Base-by-base conservation (phyloP, 768 basidiomycete species). In the Phlegmacium glaucopus region DNA sequence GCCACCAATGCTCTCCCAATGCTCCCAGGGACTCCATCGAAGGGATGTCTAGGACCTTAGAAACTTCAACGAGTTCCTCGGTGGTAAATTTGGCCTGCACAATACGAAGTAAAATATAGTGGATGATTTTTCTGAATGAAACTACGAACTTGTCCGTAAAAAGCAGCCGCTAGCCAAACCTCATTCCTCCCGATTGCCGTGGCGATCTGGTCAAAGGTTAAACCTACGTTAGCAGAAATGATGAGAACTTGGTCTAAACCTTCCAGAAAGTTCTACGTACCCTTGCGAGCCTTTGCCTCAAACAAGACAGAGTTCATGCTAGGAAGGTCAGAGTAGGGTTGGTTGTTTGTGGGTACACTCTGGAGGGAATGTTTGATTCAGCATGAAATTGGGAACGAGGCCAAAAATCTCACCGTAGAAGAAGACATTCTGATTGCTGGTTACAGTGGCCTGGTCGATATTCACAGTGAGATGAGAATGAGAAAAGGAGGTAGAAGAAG, bases 111-210 rank as follows among this genome's bases (percentile, higher is more conserved):
- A n/a, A n/a, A n/a, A n/a, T n/a, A n/a, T n/a, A n/a, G n/a, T n/a
- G n/a, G n/a, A n/a, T n/a, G n/a, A 22, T 22, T 22, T 22, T 22
- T 22, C 18, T 44, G 32, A 35, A 38, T 26, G 34, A 11, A 18
- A 22, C 9, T 6, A 55, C 67, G 16, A 49, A 85, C 86, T 71
- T 90, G 89, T 6, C 83, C 89, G 55, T 89, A 90, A 65, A 92
- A 87, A 40, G 82, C 81, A 6, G 89, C 80, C 3, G 89, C 89
- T 18, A 90, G 74, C 87, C 87, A 92, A 18, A 91, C 75, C 58
- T 92, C 90, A 60, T 89, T 85, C 61, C 76, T 82, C 17, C 76
- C 79, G 44, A 92, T 76, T 6, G 70, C 72, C 48, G 82, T 70
- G 9, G 76, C 87, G 53, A 92, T 78, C 32, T 78, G 69, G 47